Base-by-base conservation (phyloP, 192 early-diverging fungal genomes). In the Podila epigama region DNA sequence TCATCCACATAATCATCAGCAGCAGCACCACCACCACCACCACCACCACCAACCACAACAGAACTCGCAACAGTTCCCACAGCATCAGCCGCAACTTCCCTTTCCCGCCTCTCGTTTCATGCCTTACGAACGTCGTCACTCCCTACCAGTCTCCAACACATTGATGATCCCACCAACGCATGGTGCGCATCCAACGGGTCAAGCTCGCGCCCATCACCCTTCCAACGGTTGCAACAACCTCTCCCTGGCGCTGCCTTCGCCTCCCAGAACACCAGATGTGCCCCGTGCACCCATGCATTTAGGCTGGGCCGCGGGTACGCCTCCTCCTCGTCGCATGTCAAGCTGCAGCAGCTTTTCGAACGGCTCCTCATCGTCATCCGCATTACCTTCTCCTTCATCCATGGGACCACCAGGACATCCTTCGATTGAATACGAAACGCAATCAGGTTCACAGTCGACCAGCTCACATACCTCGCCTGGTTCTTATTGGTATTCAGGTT, bases 261-360 rank as follows among this genome's bases (percentile, higher is more conserved):
- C 72, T 9, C 72, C 72, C 28, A 68, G 36, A 13, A 75, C 72
- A 15, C 72, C 72, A 25, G 65, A 75, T 42, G 44, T 68, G 29
- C 50, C 65, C 16, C 58, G 50, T 1, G 18, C 64, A 20, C 12
- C 34, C 5, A n/a, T n/a, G 13, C 6, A 18, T 51, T 20, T 12
- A 6, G 8, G 6, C 33, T 53, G 2, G 58, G 39, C n/a, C 25
- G 34, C 4, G 58, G 52, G 59, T n/a, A 13, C 48, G 5, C 48
- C 48, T 51, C 48, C 25, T 6, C 48, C 18, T 52, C 70, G 31
- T 55, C 58, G 50, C 28, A 34, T 3, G 18, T 48, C 44, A 7
- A 48, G 44, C 20, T 48, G n/a, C 44, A 48, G 25, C 44, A 48
- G 44, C 44, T 48, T 48, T 22, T 22, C 44, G n/a, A 22, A 22